phyloP scores from a whole-genome alignment of 345 rosid species.

The Hypericum perforatum region DNA sequence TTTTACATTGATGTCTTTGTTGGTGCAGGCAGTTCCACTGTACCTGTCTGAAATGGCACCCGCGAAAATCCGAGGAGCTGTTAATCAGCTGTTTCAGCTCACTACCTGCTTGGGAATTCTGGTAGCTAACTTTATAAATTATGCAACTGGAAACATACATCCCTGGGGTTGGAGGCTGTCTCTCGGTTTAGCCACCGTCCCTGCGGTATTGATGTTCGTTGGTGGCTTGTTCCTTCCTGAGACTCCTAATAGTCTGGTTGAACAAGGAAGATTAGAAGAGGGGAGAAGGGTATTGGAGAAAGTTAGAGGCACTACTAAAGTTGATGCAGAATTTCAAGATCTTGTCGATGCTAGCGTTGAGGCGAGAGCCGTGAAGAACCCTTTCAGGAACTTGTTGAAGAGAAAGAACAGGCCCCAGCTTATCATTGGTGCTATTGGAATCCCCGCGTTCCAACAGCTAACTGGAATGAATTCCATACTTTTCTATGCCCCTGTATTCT shows the following conservation, averaged over 20 bases:
- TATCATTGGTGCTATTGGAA: slow-evolving; percentile 15
- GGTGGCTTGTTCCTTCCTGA: slow-evolving; percentile 27
- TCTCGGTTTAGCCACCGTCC: slow-evolving; percentile 27
- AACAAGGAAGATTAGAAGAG: slow-evolving; percentile 19
- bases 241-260: slow-evolving; percentile 31
- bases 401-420: slow-evolving; percentile 24
- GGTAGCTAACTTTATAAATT: slow-evolving; percentile 39
- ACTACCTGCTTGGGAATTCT: slow-evolving; percentile 39
- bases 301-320: slow-evolving; percentile 22
- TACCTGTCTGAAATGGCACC: slow-evolving; percentile 58
- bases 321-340: slow-evolving; percentile 26
- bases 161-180: slow-evolving; percentile 33
- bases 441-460: slow-evolving; percentile 40
- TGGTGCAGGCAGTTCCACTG: slow-evolving; percentile 34
- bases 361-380: slow-evolving; percentile 25
- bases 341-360: slow-evolving; percentile 19
- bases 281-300: slow-evolving; percentile 17
- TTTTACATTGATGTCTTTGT: not conserved
- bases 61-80: slow-evolving; percentile 35
- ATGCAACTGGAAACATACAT: slow-evolving; percentile 22
- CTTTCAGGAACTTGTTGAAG: slow-evolving; percentile 21
- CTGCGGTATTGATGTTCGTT: slow-evolving; percentile 25
- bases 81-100: slow-evolving; percentile 39
- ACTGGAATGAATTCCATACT: slow-evolving; percentile 41
- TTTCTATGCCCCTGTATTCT: slow-evolving; percentile 44